phyloP scores from a whole-genome alignment of 495 filamentous ascomycete species.

The Neurospora hispaniola region DNA sequence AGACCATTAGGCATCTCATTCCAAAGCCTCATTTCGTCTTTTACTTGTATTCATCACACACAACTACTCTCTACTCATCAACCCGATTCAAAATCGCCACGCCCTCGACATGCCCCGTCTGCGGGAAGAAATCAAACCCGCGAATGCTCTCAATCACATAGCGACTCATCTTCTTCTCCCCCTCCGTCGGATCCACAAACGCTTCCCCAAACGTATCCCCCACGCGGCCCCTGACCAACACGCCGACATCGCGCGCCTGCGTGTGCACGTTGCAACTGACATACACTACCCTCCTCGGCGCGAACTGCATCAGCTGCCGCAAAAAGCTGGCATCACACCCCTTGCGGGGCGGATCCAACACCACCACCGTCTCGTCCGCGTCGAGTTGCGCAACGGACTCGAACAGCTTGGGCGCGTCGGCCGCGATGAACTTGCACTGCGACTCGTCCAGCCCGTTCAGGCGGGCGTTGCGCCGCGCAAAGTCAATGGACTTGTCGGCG shows the following conservation, averaged over 20 bases:
- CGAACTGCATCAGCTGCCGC: slow-evolving; percentile 62
- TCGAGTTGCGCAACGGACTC: slow-evolving; percentile 52
- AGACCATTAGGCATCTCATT: not conserved
- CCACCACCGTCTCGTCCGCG: slow-evolving; percentile 70
- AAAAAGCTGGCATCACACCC: slow-evolving; percentile 85
- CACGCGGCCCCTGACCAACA: slow-evolving; percentile 55
- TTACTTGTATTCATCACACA: not conserved
- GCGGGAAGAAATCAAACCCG: slow-evolving; percentile 97
- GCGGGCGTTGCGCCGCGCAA: slow-evolving; percentile 63
- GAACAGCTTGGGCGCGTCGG: slow-evolving; percentile 78
- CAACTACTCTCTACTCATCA: slow-evolving; percentile 9
- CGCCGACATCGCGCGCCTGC: slow-evolving; percentile 83
- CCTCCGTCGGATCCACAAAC: slow-evolving; percentile 13
- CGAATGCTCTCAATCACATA: slow-evolving; percentile 88
- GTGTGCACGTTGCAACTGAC: slow-evolving; percentile 98
- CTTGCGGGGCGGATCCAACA: slow-evolving; percentile 91
- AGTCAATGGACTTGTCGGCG: slow-evolving; percentile 58
- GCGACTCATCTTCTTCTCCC: slow-evolving; percentile 36
- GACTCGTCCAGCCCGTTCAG: slow-evolving; percentile 54
- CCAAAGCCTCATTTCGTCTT: not conserved
- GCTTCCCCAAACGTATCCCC: slow-evolving; percentile 11
- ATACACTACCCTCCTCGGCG: slow-evolving; percentile 72
- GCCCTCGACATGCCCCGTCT: slow-evolving; percentile 93
- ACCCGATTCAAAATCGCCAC: slow-evolving; percentile 66
- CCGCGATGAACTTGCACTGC: slow-evolving; percentile 65